These are phyloP conservation scores for Bisporella sp. DNA, from an alignment of 2,329 filamentous ascomycete species.

Conservation along the genomic window DNA sequence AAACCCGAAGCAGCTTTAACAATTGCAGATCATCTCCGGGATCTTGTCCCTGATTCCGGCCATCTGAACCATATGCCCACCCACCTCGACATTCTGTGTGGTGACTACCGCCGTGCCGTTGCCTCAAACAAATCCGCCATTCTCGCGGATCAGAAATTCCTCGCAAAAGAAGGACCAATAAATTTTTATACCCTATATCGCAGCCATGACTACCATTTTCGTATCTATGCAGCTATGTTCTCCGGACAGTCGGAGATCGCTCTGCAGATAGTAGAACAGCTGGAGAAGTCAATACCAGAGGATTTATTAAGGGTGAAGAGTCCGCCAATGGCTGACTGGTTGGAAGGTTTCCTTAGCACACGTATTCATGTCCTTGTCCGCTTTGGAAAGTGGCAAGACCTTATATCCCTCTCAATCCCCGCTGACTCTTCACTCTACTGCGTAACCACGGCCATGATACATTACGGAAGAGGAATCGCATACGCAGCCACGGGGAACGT, in stretches of 20 bases:
- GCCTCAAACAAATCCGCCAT: conserved; percentile 61
- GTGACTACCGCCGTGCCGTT: conserved; percentile 63
- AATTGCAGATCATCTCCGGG: conserved; percentile 54
- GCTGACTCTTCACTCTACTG: conserved; percentile 55
- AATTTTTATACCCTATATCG: conserved; percentile 77
- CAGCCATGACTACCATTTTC: conserved; percentile 68
- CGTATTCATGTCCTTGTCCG: conserved; percentile 64
- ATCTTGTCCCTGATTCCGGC: conserved; percentile 60
- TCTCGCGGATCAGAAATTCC: conserved; percentile 59
- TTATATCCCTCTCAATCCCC: conserved; percentile 50
- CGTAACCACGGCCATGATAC: conserved; percentile 58
- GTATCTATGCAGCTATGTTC: conserved; percentile 74
- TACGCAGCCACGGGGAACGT: conserved; percentile 51
- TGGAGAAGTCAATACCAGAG: conserved; percentile 58
- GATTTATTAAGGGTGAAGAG: conserved; percentile 55
- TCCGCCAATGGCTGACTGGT: conserved; percentile 72
- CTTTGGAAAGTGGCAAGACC: conserved; percentile 65
- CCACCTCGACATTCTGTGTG: conserved; percentile 67
- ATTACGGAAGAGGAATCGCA: conserved; percentile 65
- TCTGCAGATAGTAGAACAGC: conserved; percentile 48
- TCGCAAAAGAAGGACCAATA: conserved; percentile 48
- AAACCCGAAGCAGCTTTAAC: conserved; percentile 56
- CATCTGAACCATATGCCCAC: conserved; percentile 73
- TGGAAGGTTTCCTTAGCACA: conserved; percentile 64
- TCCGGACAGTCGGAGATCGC: conserved; percentile 57